Evolutionary conservation across 495 filamentous ascomycete genomes (phyloP).

Genomic region (Penicillium egyptiacum): DNA sequence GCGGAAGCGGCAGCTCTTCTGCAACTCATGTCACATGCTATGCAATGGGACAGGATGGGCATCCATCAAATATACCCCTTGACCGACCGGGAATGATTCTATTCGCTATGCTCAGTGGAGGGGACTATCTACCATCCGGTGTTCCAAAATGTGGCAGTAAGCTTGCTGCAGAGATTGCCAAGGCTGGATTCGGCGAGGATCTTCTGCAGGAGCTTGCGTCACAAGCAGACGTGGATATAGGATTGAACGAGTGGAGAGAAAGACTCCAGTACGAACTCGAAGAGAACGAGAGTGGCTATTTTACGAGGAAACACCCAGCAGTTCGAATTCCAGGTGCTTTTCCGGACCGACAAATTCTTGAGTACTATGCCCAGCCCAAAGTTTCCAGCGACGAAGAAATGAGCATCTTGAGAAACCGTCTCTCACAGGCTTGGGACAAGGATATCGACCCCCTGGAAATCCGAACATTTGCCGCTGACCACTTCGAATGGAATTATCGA

Average conservation of each 20-base stretch:
- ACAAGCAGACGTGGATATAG: conserved; percentile 45
- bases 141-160: conserved; percentile 86
- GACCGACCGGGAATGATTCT: conserved; percentile 89
- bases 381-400: conserved; percentile 67
- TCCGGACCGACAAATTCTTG: conserved; percentile 72
- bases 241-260: conserved; percentile 69
- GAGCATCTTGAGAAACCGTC: conserved; percentile 47
- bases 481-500: conserved; percentile 81
- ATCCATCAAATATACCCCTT: conserved; percentile 52
- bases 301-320: conserved; percentile 69
- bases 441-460: conserved; percentile 67
- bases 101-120: conserved; percentile 92
- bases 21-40: conserved; percentile 89
- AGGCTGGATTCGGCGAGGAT: conserved; percentile 80
- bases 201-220: conserved; percentile 60
- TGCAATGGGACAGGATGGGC: conserved; percentile 43
- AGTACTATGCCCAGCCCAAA: conserved; percentile 82
- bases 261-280: conserved; percentile 71
- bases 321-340: conserved; percentile 79
- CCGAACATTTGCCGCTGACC: conserved; percentile 68
- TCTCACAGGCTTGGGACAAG: conserved; percentile 59
- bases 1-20: conserved; percentile 55
- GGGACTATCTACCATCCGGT: conserved; percentile 90
- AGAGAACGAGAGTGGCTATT: conserved; percentile 83
- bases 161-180: conserved; percentile 83